Evolutionary conservation across 1,284 basidiomycete species (phyloP), one percentile per base, ranked within the genome.

Genomic region (Tilletia caries): DNA sequence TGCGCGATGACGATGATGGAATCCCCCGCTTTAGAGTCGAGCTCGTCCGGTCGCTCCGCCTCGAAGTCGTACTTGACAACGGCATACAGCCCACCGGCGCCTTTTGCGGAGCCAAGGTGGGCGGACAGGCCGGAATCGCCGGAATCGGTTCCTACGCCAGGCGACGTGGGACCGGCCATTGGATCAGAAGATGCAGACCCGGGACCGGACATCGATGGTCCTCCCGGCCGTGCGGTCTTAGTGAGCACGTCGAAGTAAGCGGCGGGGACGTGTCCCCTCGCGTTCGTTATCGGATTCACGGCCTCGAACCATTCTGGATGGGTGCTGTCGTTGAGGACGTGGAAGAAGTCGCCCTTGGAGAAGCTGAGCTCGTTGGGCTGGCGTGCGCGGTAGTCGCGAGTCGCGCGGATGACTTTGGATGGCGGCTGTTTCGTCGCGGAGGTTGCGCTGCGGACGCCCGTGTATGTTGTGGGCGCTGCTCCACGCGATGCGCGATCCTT

Each of bases 291-390:
- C 20, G 96, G 95, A 83, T 98, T 85, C 67, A 78, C 80, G 1
- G 85, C 85, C 67, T 86, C 84, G 72, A 84, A 84, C 85, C 85
- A 86, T 46, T 84, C 79, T 32, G 79, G 71, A 12, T 77, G 74
- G 25, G 70, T 70, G 43, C 67, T 64, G 77, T 95, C 92, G 73
- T 89, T 89, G 43, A 92, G 87, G 70, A 98, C 95, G 85, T 98
- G 92, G 86, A 97, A 98, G 85, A 98, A 98, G 86, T 99, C 96
- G 73, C 96, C 96, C 84, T 92, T 91, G 75, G 89, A 87, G 83
- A 98, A 98, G 54, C 91, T 89, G 68, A 99, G 89, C 81, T 98
- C 91, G 80, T 92, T 90, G 0, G 93, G 92, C 0, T 90, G 88
- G 68, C 88, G 87, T 1, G 92, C 89, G 54, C 87, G 85, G 85